Base-by-base conservation (phyloP, 257 asterid species). In the Nicotiana obtusifolia region DNA sequence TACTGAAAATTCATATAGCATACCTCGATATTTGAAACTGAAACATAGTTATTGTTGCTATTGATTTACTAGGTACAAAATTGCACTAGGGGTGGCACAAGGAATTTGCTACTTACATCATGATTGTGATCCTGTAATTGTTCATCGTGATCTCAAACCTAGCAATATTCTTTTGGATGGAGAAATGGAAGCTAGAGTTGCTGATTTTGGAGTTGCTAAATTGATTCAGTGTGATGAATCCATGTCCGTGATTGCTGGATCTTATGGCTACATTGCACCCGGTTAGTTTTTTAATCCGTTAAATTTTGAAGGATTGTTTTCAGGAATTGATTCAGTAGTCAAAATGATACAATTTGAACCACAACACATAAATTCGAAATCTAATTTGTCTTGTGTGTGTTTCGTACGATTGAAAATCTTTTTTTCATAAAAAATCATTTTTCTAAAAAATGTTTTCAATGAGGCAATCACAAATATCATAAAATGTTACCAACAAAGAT, bases 181-280 rank as follows among this genome's bases (percentile, higher is more conserved):
- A 11, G 91, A 91, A 13, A 94, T 94, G 97, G 97, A 91, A 80
- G 98, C 98, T 11, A 82, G 98, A 7, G 97, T 94, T 41, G 98
- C 98, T 0, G 98, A 94, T 86, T 94, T 94, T 67, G 98, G 98
- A 3, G 93, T 94, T 5, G 98, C 98, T 0, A 93, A 94, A 84
- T 81, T 94, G 84, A 88, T 91, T 41, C 90, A 91, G 31, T 82
- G 76, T 54, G 92, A 93, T 5, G 97, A 92, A 76, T 88, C 96
- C 4, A 93, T 92, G 97, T 95, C 99, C 0, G 96, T 94, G 1
- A 88, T 95, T 66, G 99, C 99, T 0, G 99, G 99, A 80, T 93
- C 98, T 1, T 95, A 92, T 16, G 99, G 99, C 82, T 95, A 94
- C 93, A 95, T 95, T 64, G 99, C 99, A 1, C 99, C 99, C 15